Base-by-base conservation (phyloP, 179 eudicot species). In the Corrigiola litoralis region DNA sequence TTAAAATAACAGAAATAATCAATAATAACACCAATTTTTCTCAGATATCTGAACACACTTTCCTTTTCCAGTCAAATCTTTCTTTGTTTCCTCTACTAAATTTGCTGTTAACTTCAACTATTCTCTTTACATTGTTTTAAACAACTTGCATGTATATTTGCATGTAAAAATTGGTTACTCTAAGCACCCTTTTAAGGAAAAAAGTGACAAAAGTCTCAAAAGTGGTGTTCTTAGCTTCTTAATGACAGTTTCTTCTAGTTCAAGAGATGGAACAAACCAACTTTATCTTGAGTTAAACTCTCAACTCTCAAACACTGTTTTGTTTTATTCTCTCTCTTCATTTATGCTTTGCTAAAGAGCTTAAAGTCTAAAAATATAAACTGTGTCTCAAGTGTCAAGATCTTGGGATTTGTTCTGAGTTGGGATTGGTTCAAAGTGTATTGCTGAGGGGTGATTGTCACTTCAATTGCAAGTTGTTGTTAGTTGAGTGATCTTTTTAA, bases 401-500 rank as follows among this genome's bases (percentile, higher is more conserved):
- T 78, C 69, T 75, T 65, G 80, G 72, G 71, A 56, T 69, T 71
- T 65, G 79, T 61, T 64, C 74, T 67, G 47, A 59, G 55, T 68
- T 61, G 38, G 53, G 74, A 64, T 74, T 74, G 65, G 56, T 33
- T 72, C 65, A 58, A 58, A 57, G 48, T 57, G 52, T 66, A 57
- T 24, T 46, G 6, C 10, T 67, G 18, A 20, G 55, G 23, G 34
- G 10, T 49, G 62, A 54, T 58, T 50, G 48, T 70, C 74, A 55
- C 87, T 81, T 83, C 78, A 73, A 58, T 62, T 79, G 63, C 72
- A 77, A 75, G 69, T 70, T 68, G 81, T 70, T 75, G 73, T 71
- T 60, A 46, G 75, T 54, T 75, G 79, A 68, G 77, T 66, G 14
- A 44, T 49, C 37, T 40, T 48, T 50, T 51, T 41, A 24, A 24